Base-by-base conservation (phyloP, 352 stramenopile genomes). In the Pythium folliculosum region DNA sequence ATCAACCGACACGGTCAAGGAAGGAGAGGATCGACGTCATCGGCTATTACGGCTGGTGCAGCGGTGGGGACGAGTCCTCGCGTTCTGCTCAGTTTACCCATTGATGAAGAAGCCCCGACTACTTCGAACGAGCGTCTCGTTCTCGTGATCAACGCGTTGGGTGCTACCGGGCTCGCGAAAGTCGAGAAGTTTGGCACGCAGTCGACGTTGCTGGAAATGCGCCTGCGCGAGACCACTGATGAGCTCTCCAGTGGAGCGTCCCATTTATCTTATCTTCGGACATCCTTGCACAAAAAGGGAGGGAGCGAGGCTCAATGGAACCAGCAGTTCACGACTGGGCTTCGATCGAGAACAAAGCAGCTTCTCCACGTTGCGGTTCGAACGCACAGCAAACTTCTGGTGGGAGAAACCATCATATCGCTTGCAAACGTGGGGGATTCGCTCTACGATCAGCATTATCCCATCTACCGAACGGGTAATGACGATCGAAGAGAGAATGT, bases 271-370 rank as follows among this genome's bases (percentile, higher is more conserved):
- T 69, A 77, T 53, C 71, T 91, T 58, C 76, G 82, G 22, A 93
- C 86, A 14, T 69, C 72, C 16, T 38, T 92, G 21, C 84, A 92
- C 72, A 93, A 92, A 74, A 94, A 94, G 65, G 81, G 87, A 14
- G 85, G 87, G 5, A 91, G 81, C 32, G 85, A 95, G 49, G 85
- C 87, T 12, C 81, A 91, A 53, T 95, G 85, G 87, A 91, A 95
- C 45, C 82, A 94, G 61, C 81, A 90, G 47, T 94, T 95, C 57
- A 86, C 77, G 1, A 74, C 76, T 4, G 61, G 63, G 0, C 63
- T 95, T 27, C 71, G 70, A 8, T 90, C 82, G 12, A 86, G 82
- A 17, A 58, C 87, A 4, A 63, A 77, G 5, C 81, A 94, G 32
- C 50, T 73, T 37, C 67, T 95, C 9, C 72, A 88, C 25, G 59